Evolutionary conservation across 768 basidiomycete genomes (phyloP).

Genomic region (Amylocystis lapponica): DNA sequence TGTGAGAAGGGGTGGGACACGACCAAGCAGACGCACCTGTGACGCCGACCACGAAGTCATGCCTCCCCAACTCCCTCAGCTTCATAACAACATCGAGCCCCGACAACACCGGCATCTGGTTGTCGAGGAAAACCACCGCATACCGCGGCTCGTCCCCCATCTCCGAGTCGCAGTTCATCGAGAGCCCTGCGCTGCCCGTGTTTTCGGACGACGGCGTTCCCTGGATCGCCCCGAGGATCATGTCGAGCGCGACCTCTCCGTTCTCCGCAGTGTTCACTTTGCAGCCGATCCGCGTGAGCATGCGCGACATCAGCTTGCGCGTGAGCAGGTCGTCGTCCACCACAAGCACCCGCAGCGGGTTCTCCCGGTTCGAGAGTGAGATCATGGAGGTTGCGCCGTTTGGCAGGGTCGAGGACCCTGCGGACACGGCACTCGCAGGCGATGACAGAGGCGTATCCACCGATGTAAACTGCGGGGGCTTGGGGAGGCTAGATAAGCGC

Average conservation of each 20-base stretch:
- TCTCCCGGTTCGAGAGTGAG: conserved; percentile 25
- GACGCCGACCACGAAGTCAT: conserved; percentile 79
- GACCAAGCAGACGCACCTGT: conserved; percentile 44
- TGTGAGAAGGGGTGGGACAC: not conserved
- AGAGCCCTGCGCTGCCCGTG: conserved; percentile 30
- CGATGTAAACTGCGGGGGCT: conserved; percentile 14
- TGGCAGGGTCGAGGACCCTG: conserved; percentile 8
- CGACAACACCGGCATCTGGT: conserved; percentile 82
- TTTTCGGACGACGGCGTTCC: conserved; percentile 24
- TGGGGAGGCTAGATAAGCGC: conserved; percentile 17
- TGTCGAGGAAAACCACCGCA: conserved; percentile 53
- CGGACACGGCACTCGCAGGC: conserved; percentile 1
- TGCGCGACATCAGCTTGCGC: conserved; percentile 72
- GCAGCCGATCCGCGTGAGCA: conserved; percentile 76
- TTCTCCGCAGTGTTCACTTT: conserved; percentile 79
- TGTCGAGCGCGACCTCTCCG: conserved; percentile 68
- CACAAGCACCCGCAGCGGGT: conserved; percentile 61
- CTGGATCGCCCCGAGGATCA: conserved; percentile 45
- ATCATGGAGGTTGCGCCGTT: conserved; percentile 5
- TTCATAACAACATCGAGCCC: conserved; percentile 64
- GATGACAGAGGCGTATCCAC: conserved; percentile 5
- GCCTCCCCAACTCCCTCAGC: conserved; percentile 57
- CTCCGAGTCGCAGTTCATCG: conserved; percentile 6
- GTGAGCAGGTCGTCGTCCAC: conserved; percentile 84
- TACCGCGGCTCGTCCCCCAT: conserved; percentile 22